Percentiles rank a stretch among this genome's conserved stretches.
Evolutionary conservation across 495 filamentous ascomycete species (phyloP).

Genomic region (Tirmania nivea): DNA sequence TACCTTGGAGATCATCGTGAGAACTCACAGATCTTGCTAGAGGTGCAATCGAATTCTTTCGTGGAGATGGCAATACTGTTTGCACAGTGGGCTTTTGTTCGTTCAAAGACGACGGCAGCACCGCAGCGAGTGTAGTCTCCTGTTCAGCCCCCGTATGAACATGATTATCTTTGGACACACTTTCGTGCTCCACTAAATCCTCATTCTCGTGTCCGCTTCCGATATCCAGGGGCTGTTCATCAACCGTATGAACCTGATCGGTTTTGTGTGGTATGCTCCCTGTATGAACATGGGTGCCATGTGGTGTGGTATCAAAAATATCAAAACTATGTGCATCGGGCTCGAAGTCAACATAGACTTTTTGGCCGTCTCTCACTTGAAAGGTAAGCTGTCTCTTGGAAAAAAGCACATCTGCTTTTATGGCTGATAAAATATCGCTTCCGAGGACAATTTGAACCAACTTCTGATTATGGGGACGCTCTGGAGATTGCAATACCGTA

Average conservation of each 20-base stretch:
- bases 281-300: too few species aligned
- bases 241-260: conserved; percentile 1
- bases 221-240: conserved; percentile 6
- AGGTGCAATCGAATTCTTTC: too few species aligned
- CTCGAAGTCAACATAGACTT: conserved; percentile 84
- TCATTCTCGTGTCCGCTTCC: too few species aligned
- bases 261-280: background rate
- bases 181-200: too few species aligned
- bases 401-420: conserved; percentile 79
- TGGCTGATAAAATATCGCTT: conserved; percentile 64
- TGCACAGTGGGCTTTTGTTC: too few species aligned
- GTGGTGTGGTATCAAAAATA: conserved; percentile 24
- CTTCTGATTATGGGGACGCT: conserved; percentile 15
- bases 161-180: too few species aligned
- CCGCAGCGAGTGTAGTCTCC: too few species aligned
- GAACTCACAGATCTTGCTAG: too few species aligned
- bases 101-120: too few species aligned
- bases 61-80: too few species aligned
- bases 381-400: conserved; percentile 74
- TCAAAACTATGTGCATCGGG: conserved; percentile 58
- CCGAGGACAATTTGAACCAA: conserved; percentile 63
- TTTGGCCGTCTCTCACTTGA: conserved; percentile 67
- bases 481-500: conserved; percentile 29
- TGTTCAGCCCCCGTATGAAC: too few species aligned
- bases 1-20: too few species aligned